Conservation (phyloP, 306 rosid species). For the Oxytropis ochrocephala region DNA sequence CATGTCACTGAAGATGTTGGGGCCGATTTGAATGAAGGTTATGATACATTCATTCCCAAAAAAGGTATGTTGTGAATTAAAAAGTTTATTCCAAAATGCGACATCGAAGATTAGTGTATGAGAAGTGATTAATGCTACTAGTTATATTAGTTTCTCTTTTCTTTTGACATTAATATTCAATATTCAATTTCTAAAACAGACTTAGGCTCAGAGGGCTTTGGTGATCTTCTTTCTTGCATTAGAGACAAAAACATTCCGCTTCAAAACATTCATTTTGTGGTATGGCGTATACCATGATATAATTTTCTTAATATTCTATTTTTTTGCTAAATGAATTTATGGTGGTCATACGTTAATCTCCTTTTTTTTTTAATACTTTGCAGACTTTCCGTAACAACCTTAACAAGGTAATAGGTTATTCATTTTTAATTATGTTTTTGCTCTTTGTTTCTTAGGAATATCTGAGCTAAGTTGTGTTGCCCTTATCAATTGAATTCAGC, state of each 20-base stretch:
- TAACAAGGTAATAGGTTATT: constrained; percentile 61
- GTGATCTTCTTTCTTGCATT: constrained; percentile 84
- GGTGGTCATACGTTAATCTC: constrained; percentile 10
- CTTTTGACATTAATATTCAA: constrained; percentile 13
- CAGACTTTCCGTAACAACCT: constrained; percentile 97
- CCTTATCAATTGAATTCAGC: constrained; percentile 4
- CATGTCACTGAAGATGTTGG: constrained; percentile 86
- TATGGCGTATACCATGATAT: constrained; percentile 29
- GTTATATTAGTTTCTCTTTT: not conserved
- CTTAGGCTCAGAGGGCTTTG: constrained; percentile 85
- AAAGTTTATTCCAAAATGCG: not conserved
- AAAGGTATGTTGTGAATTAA: constrained; percentile 37
- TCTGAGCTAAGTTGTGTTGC: not conserved
- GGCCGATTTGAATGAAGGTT: constrained; percentile 77
- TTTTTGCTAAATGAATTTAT: constrained; percentile 12
- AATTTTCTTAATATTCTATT: not conserved
- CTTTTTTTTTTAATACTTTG: constrained; percentile 17
- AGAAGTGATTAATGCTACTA: constrained; percentile 12
- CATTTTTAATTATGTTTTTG: not conserved
- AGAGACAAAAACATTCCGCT: constrained; percentile 77
- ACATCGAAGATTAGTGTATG: not conserved
- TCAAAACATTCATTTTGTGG: constrained; percentile 95
- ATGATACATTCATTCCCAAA: constrained; percentile 68
- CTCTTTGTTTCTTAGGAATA: not conserved
- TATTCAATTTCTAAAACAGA: constrained; percentile 38